phyloP scores from a whole-genome alignment of 2,329 filamentous ascomycete genomes.

The Colletotrichum sp. region DNA sequence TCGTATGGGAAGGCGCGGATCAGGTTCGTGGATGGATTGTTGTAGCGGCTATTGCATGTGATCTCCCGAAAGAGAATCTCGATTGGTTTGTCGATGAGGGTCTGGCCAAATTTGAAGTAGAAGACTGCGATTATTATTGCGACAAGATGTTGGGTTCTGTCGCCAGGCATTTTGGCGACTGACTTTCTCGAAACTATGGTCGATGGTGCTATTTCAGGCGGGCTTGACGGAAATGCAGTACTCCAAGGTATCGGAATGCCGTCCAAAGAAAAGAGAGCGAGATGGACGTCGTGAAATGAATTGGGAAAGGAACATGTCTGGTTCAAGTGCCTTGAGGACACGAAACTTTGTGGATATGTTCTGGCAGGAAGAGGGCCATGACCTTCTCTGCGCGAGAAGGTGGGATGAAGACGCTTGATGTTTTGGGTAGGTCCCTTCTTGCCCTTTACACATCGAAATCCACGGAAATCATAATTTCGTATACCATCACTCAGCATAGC shows the following conservation, averaged over 20 bases:
- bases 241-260: too few relatives aligned
- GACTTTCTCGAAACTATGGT: background rate
- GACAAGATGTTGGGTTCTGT: background rate
- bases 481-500: background rate
- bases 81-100: background rate
- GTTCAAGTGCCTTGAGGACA: background rate
- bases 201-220: background rate
- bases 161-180: background rate
- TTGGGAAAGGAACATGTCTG: background rate
- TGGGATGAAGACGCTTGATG: background rate
- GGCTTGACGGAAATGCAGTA: too few relatives aligned
- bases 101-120: background rate
- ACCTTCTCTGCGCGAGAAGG: background rate
- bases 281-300: background rate
- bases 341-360: background rate
- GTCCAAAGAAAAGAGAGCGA: background rate
- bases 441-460: background rate
- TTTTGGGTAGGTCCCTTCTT: background rate
- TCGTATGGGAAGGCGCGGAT: background rate
- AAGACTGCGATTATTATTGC: background rate
- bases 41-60: accelerated
- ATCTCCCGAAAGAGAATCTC: background rate
- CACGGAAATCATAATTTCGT: background rate
- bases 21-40: accelerated
- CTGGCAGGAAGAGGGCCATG: background rate